Percentiles rank a stretch among this genome's conserved stretches.
Conservation (phyloP, 2,329 filamentous ascomycete genomes). For the Parafenestella ontariensis region DNA sequence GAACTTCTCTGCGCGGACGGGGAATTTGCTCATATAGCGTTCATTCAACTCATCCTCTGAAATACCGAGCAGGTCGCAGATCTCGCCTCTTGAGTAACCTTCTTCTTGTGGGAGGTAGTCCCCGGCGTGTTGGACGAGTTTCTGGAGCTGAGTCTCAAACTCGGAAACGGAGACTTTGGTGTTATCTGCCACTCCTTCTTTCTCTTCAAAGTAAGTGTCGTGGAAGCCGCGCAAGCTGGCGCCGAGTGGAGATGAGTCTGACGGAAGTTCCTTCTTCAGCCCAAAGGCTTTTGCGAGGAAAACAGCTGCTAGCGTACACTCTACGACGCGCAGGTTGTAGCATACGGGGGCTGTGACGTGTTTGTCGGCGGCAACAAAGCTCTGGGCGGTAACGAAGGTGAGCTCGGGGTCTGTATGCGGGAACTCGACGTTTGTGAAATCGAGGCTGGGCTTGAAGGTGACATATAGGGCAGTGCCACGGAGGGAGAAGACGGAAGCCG, state of each 20-base stretch:
- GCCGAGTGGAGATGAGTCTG: conserved; percentile 82
- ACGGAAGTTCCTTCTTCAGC: conserved; percentile 67
- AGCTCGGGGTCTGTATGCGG: conserved; percentile 82
- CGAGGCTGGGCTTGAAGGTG: conserved; percentile 81
- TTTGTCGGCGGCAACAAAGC: conserved; percentile 93
- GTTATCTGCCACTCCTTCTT: conserved; percentile 56
- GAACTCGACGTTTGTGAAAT: conserved; percentile 79
- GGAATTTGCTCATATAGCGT: conserved; percentile 85
- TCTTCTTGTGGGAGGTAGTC: conserved; percentile 77
- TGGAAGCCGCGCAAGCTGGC: conserved; percentile 88
- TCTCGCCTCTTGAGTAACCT: conserved; percentile 88
- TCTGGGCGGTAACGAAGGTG: conserved; percentile 92
- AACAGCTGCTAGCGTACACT: conserved; percentile 86
- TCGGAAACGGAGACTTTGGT: conserved; percentile 54
- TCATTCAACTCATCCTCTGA: conserved; percentile 74
- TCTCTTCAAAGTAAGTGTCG: conserved; percentile 73
- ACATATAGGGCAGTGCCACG: conserved; percentile 88
- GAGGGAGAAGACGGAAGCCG: conserved; percentile 91
- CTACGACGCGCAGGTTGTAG: conserved; percentile 96
- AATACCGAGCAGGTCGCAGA: conserved; percentile 74
- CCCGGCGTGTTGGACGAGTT: conserved; percentile 73
- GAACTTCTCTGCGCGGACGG: conserved; percentile 86
- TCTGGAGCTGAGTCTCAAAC: conserved; percentile 70
- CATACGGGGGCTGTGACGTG: conserved; percentile 90
- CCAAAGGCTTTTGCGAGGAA: conserved; percentile 67